Conservation (phyloP, 2,329 filamentous ascomycete genomes). For the Exophiala oligosperma region DNA sequence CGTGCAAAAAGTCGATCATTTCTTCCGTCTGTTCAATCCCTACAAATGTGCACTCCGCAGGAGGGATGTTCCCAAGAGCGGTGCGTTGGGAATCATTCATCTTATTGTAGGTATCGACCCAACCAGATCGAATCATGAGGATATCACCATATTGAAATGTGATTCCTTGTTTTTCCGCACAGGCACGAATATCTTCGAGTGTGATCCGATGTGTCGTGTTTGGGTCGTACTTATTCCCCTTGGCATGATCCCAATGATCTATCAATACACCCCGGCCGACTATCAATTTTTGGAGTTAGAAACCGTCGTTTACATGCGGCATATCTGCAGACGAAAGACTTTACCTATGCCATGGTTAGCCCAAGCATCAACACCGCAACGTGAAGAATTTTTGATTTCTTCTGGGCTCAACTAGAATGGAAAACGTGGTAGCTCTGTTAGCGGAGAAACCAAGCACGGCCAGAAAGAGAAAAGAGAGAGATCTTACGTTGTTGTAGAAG, state of each 20-base stretch:
- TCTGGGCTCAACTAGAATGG: background rate
- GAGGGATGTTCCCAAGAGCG: constrained; percentile 9
- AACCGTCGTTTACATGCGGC: too few species aligned
- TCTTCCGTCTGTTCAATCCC: constrained; percentile 55
- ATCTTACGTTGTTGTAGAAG: constrained; percentile 9
- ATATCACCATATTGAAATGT: constrained; percentile 51
- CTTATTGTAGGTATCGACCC: constrained; percentile 48
- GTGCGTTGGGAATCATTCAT: constrained; percentile 19
- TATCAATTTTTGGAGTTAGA: background rate
- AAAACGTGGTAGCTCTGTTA: background rate
- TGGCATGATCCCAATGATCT: constrained; percentile 46
- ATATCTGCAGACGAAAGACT: background rate
- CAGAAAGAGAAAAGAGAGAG: background rate
- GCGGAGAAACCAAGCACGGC: background rate
- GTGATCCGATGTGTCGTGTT: constrained; percentile 55
- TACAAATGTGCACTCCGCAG: constrained; percentile 35
- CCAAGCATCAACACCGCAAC: background rate
- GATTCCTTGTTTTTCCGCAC: constrained; percentile 59
- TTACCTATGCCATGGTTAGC: constrained; percentile 7
- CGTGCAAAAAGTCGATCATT: constrained; percentile 65
- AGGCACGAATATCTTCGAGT: constrained; percentile 54
- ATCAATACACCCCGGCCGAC: constrained; percentile 40
- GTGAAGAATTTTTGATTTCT: background rate
- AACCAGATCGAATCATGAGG: constrained; percentile 64
- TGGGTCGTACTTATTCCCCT: constrained; percentile 48